Conservation (phyloP, 177 flowering plant genomes). For the Vitis hybrid region DNA sequence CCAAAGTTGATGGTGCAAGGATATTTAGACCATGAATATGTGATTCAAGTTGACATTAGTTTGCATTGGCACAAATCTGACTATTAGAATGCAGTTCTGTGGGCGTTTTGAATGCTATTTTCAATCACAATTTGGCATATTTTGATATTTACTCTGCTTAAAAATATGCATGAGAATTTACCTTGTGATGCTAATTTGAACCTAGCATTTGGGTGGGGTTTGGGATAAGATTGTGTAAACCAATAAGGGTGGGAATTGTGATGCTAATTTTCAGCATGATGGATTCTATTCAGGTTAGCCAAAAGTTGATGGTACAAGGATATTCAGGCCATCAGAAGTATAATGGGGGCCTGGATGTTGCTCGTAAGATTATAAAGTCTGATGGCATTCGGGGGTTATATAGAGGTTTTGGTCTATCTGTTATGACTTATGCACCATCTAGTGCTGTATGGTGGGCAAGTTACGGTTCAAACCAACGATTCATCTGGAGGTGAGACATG, state of each 20-base stretch:
- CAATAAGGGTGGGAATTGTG: not conserved
- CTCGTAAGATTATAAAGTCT: slow-evolving; percentile 64
- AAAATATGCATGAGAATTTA: not conserved
- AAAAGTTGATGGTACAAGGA: slow-evolving; percentile 98
- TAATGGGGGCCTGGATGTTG: slow-evolving; percentile 93
- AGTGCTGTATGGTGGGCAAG: slow-evolving; percentile 99
- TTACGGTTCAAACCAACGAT: slow-evolving; percentile 93
- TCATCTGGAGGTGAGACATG: slow-evolving; percentile 79
- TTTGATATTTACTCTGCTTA: not conserved
- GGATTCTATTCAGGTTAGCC: slow-evolving; percentile 64
- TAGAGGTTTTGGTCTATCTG: slow-evolving; percentile 92
- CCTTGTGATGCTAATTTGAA: no score
- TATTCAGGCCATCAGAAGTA: slow-evolving; percentile 83
- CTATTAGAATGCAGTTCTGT: no score
- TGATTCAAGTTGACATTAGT: no score
- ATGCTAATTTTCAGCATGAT: not conserved
- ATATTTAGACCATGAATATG: no score
- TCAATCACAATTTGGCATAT: no score
- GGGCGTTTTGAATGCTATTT: no score
- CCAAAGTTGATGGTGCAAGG: no score
- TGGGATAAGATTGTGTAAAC: not conserved
- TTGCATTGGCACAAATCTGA: no score
- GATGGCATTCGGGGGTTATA: slow-evolving; percentile 89
- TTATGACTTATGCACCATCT: slow-evolving; percentile 90
- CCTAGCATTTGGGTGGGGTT: not conserved